Evolutionary conservation across 805 yeast genomes (phyloP), one percentile per base, ranked within the genome.

Genomic region (Spathaspora girioi): DNA sequence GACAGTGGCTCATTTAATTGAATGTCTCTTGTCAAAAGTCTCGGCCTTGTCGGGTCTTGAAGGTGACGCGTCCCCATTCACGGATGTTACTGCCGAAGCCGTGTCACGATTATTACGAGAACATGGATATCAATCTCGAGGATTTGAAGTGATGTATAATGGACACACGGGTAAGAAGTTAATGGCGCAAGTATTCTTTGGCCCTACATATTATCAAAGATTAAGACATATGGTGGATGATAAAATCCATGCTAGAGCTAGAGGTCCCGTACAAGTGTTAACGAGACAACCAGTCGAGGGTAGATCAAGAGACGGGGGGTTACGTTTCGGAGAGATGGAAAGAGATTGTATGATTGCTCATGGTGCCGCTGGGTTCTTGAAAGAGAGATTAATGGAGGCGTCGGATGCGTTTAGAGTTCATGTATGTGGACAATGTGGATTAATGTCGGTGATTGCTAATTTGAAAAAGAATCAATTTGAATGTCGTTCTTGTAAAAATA

Each of bases 331-430:
- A 66, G 99, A 93, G 73, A 94, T 94, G 99, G 99, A 94, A 76
- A 89, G 99, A 78, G 99, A 94, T 80, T 94, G 99, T 87, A 93
- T 94, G 97, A 94, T 94, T 79, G 99, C 99, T 1, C 98, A 94
- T 68, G 99, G 99, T 70, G 98, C 97, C 12, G 97, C 99, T 3
- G 96, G 97, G 7, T 93, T 94, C 78, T 81, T 94, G 76, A 91
- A 93, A 72, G 99, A 94, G 76, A 82, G 99, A 70, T 78, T 94
- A 69, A 93, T 94, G 97, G 98, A 94, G 72, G 97, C 97, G 11
- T 93, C 98, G 0, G 99, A 94, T 76, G 97, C 98, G 1, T 94
- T 94, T 79, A 82, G 98, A 72, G 98, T 94, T 43, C 98, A 94
- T 68, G 86, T 94, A 29, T 94, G 99, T 78, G 99, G 98, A 65